Conservation (phyloP, 768 basidiomycete genomes). For the Mrakia frigida region DNA sequence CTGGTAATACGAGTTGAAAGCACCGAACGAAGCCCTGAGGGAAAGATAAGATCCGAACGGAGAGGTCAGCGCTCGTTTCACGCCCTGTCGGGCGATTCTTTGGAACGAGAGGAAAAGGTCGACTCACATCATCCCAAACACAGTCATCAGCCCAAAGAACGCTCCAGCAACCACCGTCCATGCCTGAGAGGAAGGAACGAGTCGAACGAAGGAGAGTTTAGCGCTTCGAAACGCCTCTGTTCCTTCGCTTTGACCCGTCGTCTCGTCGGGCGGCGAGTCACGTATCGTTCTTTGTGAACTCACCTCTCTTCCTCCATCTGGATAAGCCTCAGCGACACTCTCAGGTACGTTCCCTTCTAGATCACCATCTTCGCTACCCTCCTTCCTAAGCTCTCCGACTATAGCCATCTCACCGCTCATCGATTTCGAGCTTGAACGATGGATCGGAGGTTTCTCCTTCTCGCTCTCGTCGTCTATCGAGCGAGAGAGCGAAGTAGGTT, state of each 20-base stretch:
- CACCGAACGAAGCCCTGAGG: not conserved
- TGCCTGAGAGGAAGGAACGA: not conserved
- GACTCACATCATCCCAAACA: slow-evolving; percentile 2
- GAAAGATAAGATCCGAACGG: not conserved
- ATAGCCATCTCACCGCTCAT: not conserved
- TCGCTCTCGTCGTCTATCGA: not conserved
- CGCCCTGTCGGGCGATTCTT: not conserved
- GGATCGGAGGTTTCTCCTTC: not conserved
- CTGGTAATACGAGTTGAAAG: slow-evolving; percentile 2
- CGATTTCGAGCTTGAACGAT: not conserved
- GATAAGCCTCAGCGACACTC: not conserved
- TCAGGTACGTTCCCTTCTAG: not conserved
- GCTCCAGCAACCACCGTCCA: not conserved
- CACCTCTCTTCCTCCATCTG: not conserved
- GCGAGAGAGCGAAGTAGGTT: not conserved
- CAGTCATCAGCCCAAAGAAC: not conserved
- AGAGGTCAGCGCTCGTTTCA: not conserved
- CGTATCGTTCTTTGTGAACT: not conserved
- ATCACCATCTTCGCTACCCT: not conserved
- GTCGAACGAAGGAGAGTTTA: not conserved
- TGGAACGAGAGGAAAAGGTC: not conserved
- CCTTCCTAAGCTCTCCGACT: not conserved
- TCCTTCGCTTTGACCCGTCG: too few relatives aligned
- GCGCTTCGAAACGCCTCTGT: not conserved
- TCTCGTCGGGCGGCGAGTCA: not conserved